phyloP scores from a whole-genome alignment of 208 protist species.

The Trypanosoma rangeli region DNA sequence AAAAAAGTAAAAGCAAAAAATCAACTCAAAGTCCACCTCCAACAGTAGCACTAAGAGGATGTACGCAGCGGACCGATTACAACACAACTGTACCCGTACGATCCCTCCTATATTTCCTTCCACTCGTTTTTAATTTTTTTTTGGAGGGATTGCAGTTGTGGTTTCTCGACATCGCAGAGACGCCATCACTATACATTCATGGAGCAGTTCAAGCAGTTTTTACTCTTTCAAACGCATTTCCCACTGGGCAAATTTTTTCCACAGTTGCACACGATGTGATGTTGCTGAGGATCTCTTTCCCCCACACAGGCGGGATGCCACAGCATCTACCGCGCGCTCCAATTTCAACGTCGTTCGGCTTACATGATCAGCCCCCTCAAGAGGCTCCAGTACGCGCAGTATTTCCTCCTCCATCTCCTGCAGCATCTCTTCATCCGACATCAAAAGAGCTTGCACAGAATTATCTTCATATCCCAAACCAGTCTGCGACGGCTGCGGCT shows the following conservation, averaged over 20 bases:
- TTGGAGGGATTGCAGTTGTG: too few species aligned
- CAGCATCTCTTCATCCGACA: slow-evolving; percentile 71
- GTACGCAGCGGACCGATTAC: too few species aligned
- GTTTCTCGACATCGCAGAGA: too few species aligned
- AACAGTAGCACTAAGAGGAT: too few species aligned
- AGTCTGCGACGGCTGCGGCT: too few species aligned
- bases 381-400: slow-evolving; percentile 44
- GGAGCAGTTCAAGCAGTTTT: neutral
- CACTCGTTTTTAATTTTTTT: too few species aligned
- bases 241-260: slow-evolving; percentile 74
- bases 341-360: slow-evolving; percentile 27
- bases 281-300: slow-evolving; percentile 2
- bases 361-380: slow-evolving; percentile 7
- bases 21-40: too few species aligned
- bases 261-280: slow-evolving; percentile 32
- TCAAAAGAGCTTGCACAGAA: slow-evolving; percentile 30
- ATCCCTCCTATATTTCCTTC: too few species aligned
- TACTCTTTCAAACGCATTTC: slow-evolving; percentile 33
- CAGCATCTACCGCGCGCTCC: slow-evolving; percentile 38
- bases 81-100: too few species aligned
- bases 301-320: slow-evolving; percentile 34
- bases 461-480: slow-evolving; percentile 7
- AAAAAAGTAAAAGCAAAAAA: too few species aligned
- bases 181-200: neutral
- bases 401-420: slow-evolving; percentile 81